phyloP scores from a whole-genome alignment of 78 protist species.

The Acrasis kona region DNA sequence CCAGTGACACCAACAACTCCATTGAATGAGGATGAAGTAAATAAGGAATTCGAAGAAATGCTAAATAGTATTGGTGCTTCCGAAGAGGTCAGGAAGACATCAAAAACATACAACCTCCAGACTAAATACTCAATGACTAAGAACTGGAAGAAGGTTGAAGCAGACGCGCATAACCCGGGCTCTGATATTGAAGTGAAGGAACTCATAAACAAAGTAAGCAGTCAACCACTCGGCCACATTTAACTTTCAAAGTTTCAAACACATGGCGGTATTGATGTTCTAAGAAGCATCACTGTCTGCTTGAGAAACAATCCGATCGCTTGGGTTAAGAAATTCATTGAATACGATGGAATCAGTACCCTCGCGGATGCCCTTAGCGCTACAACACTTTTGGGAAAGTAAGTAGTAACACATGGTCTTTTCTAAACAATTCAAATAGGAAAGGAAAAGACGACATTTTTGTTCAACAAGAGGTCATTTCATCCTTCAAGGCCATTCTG shows the following conservation, averaged over 20 bases:
- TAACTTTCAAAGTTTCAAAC: not conserved
- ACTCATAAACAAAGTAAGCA: not conserved
- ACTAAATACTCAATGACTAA: not conserved
- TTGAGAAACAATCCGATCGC: not conserved
- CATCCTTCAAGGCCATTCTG: not conserved
- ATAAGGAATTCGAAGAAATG: not conserved
- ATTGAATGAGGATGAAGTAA: not conserved
- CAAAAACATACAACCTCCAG: not conserved
- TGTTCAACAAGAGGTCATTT: not conserved
- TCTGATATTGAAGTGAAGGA: not conserved
- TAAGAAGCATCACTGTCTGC: not conserved
- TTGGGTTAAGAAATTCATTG: not conserved
- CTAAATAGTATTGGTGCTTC: too few species aligned
- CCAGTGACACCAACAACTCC: not conserved
- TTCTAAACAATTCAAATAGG: too few species aligned
- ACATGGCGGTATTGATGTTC: not conserved
- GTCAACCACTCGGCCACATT: not conserved
- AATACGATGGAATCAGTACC: not conserved
- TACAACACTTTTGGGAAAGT: too few species aligned
- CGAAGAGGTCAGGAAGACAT: too few species aligned
- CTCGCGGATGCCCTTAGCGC: not conserved
- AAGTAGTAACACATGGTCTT: too few species aligned
- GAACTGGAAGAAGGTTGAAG: too few species aligned
- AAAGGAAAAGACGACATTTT: not conserved
- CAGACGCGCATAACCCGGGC: not conserved